Evolutionary conservation across 805 yeast species (phyloP), one percentile per base, ranked within the genome.

Genomic region (Osmozyma mogii): DNA sequence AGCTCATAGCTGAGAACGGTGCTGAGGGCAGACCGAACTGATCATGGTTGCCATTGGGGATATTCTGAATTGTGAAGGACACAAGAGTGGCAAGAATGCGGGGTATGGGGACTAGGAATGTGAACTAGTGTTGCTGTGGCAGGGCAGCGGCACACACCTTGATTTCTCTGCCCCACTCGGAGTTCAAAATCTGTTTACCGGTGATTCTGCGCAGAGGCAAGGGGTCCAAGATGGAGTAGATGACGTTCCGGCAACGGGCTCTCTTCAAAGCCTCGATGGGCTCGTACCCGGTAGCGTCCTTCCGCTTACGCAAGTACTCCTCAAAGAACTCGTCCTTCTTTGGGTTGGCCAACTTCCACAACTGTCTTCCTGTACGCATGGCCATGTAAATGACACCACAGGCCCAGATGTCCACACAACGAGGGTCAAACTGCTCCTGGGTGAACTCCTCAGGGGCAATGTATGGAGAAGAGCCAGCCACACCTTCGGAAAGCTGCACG

Each of bases 151-250:
- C 75, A 52, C 95, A 87, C 16, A 84, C 77, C 35, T 61, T 68
- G 38, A 89, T 87, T 50, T 84, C 94, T 35, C 96, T 65, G 1
- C 94, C 95, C 97, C 97, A 89, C 55, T 92, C 97, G 52, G 92
- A 79, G 49, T 82, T 87, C 50, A 92, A 62, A 16, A 88, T 75
- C 56, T 89, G 96, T 44, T 75, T 74, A 9, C 94, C 94, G 15
- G 83, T 88, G 40, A 92, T 82, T 51, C 97, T 70, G 44, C 96
- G 70, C 9, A 70, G 62, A 4, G 98, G 94, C 19, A 80, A 76
- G 1, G 98, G 98, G 50, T 92, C 97, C 43, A 92, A 62, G 32
- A 92, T 82, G 13, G 95, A 84, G 53, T 89, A 89, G 35, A 92
- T 81, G 23, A 89, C 97, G 48, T 89, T 89, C 30, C 95, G 67